Percentiles rank a stretch among this genome's conserved stretches.
Conservation (phyloP, 148 eudicot genomes). For the Vaccinium macrocarpon region DNA sequence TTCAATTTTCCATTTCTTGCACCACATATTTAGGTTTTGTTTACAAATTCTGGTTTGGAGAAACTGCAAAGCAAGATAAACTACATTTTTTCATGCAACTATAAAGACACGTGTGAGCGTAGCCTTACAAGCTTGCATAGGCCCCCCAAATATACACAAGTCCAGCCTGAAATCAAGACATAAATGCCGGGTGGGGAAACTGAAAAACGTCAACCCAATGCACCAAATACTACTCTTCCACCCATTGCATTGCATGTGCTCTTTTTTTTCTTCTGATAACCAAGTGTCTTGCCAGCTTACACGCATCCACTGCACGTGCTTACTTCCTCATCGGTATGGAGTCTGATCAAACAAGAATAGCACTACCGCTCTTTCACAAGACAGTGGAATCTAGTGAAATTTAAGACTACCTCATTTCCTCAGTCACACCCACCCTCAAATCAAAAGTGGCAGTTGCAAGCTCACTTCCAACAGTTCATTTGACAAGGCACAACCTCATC, state of each 20-base stretch:
- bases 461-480: background rate
- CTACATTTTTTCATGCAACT: too few relatives aligned
- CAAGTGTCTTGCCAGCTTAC: too few relatives aligned
- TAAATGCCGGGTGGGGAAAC: background rate
- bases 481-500: background rate
- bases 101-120: too few relatives aligned
- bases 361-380: background rate
- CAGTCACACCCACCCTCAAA: too few relatives aligned
- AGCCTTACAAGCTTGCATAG: too few relatives aligned
- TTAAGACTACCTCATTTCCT: background rate
- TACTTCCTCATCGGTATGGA: background rate
- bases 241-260: background rate
- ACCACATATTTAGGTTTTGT: too few relatives aligned
- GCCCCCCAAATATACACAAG: too few relatives aligned
- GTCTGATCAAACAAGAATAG: background rate
- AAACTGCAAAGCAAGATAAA: too few relatives aligned
- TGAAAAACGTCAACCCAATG: background rate
- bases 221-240: slow-evolving; percentile 5
- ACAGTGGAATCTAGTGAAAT: background rate
- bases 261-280: too few relatives aligned
- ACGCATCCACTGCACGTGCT: background rate
- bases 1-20: too few relatives aligned
- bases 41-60: too few relatives aligned
- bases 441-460: background rate
- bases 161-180: background rate